Conservation (phyloP, 768 basidiomycete genomes). For the Hypsizygus marmoreus region DNA sequence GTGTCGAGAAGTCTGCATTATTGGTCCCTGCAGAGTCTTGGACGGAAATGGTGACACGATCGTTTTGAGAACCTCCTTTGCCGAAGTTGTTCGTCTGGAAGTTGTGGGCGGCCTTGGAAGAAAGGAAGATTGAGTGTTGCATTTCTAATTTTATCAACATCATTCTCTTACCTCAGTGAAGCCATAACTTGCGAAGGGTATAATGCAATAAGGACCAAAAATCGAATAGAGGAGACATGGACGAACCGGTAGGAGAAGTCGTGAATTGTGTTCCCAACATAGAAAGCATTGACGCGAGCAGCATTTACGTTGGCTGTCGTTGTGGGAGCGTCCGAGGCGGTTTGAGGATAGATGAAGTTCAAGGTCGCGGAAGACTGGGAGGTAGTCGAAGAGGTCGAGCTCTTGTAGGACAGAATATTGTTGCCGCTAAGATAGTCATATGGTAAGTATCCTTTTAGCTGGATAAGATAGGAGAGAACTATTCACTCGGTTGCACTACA, state of each 20-base stretch:
- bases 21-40: constrained; percentile 45
- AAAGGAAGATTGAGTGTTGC: neutral
- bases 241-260: constrained; percentile 48
- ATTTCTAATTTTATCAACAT: neutral
- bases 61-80: constrained; percentile 46
- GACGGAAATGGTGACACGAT: constrained; percentile 52
- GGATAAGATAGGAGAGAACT: neutral
- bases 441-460: neutral
- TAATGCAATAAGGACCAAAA: neutral
- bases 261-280: constrained; percentile 61
- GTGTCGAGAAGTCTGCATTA: constrained; percentile 42
- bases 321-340: constrained; percentile 35
- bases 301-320: constrained; percentile 46
- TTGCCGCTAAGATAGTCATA: constrained; percentile 28
- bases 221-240: neutral
- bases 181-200: constrained; percentile 32
- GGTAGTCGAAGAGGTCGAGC: constrained; percentile 26
- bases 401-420: constrained; percentile 35
- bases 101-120: constrained; percentile 22
- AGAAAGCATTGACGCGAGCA: constrained; percentile 57
- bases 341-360: constrained; percentile 41
- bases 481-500: constrained; percentile 7
- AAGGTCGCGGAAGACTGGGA: constrained; percentile 37
- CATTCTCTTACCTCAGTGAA: constrained; percentile 45
- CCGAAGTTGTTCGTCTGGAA: constrained; percentile 57